Conservation (phyloP, 345 rosid genomes). For the Citrus cavaleriei region DNA sequence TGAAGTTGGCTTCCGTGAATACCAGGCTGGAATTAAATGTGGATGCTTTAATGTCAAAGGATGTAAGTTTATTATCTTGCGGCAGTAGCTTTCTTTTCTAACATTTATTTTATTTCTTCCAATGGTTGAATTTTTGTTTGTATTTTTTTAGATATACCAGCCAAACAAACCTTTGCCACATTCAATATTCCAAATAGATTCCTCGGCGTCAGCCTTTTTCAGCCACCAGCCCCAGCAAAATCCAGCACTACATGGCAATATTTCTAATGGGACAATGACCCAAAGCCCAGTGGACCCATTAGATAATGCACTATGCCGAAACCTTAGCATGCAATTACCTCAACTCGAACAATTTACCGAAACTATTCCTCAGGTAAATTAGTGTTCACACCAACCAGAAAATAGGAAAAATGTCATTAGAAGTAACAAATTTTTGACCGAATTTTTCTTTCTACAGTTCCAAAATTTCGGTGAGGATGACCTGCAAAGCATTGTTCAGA, state of each 20-base stretch:
- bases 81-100: background rate
- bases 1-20: slow-evolving; percentile 88
- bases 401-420: background rate
- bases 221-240: slow-evolving; percentile 43
- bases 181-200: slow-evolving; percentile 48
- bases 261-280: slow-evolving; percentile 34
- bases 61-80: slow-evolving; percentile 46
- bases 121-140: background rate
- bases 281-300: slow-evolving; percentile 39
- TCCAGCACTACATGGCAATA: slow-evolving; percentile 28
- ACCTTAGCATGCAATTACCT: slow-evolving; percentile 45
- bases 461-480: slow-evolving; percentile 64
- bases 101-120: background rate
- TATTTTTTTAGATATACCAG: slow-evolving; percentile 41
- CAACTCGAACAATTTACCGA: slow-evolving; percentile 39
- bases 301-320: slow-evolving; percentile 30
- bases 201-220: slow-evolving; percentile 50
- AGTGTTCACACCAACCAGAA: background rate
- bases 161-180: slow-evolving; percentile 43
- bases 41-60: slow-evolving; percentile 56
- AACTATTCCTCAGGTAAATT: slow-evolving; percentile 44
- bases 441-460: slow-evolving; percentile 25
- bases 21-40: slow-evolving; percentile 68
- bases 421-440: background rate
- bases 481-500: slow-evolving; percentile 67